These are phyloP conservation scores for Arachnomyces sp. DNA, from an alignment of 2,329 filamentous ascomycete species.

Conservation along the genomic window DNA sequence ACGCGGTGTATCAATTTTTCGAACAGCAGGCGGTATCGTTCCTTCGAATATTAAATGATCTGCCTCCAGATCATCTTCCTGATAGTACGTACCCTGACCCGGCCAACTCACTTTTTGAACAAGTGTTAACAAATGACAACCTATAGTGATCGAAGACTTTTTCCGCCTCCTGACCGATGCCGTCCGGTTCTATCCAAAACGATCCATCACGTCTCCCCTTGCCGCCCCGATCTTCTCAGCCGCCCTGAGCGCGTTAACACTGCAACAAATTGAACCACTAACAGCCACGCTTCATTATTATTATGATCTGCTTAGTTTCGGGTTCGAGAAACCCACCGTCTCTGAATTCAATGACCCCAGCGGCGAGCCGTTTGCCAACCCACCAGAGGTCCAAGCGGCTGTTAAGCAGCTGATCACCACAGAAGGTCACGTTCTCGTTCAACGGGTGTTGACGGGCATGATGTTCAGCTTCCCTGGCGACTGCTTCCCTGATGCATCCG, in stretches of 20 bases:
- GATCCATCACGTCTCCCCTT: slow-evolving; percentile 70
- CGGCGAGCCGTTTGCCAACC: slow-evolving; percentile 52
- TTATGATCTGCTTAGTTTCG: slow-evolving; percentile 84
- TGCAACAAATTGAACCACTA: slow-evolving; percentile 87
- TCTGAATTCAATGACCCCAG: slow-evolving; percentile 55
- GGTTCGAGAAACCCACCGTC: slow-evolving; percentile 59
- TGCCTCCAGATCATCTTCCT: slow-evolving; percentile 69
- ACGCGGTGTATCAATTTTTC: slow-evolving; percentile 89
- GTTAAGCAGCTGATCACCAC: slow-evolving; percentile 64
- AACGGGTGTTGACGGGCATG: slow-evolving; percentile 91
- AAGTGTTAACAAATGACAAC: not conserved
- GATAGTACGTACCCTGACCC: slow-evolving; percentile 39
- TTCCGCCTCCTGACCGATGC: slow-evolving; percentile 90
- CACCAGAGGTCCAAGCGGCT: slow-evolving; percentile 61
- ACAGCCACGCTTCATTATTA: slow-evolving; percentile 89
- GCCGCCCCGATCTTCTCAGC: slow-evolving; percentile 80
- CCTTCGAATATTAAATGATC: slow-evolving; percentile 77
- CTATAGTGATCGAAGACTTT: slow-evolving; percentile 87
- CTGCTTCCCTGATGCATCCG: slow-evolving; percentile 89
- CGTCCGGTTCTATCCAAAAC: slow-evolving; percentile 82
- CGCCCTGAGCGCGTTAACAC: slow-evolving; percentile 72
- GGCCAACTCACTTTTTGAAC: slow-evolving; percentile 10
- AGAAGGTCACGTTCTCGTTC: slow-evolving; percentile 71
- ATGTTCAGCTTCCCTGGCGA: slow-evolving; percentile 98
- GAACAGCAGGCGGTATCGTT: slow-evolving; percentile 88